Evolutionary conservation across 2,329 filamentous ascomycete genomes (phyloP).

Genomic region (Calonectria crousiana): DNA sequence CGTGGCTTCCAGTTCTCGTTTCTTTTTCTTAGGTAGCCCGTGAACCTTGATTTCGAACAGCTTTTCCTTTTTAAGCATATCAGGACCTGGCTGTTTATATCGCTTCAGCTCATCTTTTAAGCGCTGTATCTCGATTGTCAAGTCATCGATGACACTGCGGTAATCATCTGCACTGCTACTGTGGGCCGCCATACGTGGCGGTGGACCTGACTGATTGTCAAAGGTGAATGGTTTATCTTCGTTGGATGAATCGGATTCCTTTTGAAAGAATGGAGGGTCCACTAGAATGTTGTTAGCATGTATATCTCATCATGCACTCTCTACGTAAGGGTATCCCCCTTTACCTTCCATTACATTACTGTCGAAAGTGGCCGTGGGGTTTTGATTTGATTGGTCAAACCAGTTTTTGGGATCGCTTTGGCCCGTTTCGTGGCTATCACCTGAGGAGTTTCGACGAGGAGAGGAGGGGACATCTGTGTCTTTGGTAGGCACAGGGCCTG

Average conservation of each 20-base stretch:
- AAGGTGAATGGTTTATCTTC: conserved; percentile 53
- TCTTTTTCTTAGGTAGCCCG: conserved; percentile 77
- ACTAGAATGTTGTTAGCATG: conserved; percentile 46
- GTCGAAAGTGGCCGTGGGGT: conserved; percentile 58
- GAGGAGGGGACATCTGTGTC: conserved; percentile 35
- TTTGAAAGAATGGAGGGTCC: conserved; percentile 68
- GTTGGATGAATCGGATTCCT: conserved; percentile 64
- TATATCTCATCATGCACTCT: neutral
- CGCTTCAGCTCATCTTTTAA: conserved; percentile 79
- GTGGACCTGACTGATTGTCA: conserved; percentile 39
- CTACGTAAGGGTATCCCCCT: conserved; percentile 25
- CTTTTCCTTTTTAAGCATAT: conserved; percentile 79
- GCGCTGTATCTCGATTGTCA: conserved; percentile 86
- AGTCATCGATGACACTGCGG: conserved; percentile 86
- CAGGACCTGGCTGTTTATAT: conserved; percentile 75
- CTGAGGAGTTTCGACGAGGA: conserved; percentile 58
- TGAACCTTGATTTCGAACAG: conserved; percentile 88
- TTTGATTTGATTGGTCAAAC: conserved; percentile 67
- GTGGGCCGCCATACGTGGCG: conserved; percentile 52
- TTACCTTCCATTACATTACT: conserved; percentile 62
- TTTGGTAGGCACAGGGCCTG: conserved; percentile 39
- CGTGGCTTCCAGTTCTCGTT: conserved; percentile 80
- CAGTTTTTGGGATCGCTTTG: conserved; percentile 65
- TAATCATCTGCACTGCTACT: conserved; percentile 80
- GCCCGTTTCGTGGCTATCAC: conserved; percentile 61